Conservation (phyloP, 805 yeast species). For the Metschnikowia kunwiensis region DNA sequence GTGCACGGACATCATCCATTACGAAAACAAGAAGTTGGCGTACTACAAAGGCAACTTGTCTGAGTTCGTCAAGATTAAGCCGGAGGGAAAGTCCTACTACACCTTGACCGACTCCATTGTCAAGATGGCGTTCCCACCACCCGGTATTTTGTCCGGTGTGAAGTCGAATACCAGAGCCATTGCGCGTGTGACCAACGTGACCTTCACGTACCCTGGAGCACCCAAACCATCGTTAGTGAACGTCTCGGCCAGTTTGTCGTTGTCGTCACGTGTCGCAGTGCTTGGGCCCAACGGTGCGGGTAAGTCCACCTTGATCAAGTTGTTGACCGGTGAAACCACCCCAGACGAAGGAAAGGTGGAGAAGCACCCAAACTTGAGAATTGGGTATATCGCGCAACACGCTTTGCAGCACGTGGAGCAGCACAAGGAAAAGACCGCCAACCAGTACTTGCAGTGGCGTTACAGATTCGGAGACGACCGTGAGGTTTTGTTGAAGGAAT, state of each 20-base stretch:
- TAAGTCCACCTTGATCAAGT: constrained; percentile 90
- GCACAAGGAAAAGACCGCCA: constrained; percentile 97
- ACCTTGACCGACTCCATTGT: constrained; percentile 90
- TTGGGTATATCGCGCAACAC: constrained; percentile 98
- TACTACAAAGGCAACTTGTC: constrained; percentile 96
- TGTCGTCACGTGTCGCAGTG: constrained; percentile 96
- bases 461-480: constrained; percentile 97
- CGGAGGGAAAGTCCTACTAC: constrained; percentile 95
- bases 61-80: constrained; percentile 85
- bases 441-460: constrained; percentile 98
- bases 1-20: constrained; percentile 95
- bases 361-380: constrained; percentile 96
- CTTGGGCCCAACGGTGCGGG: constrained; percentile 99
- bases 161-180: constrained; percentile 93
- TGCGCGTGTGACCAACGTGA: constrained; percentile 79
- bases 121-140: constrained; percentile 98
- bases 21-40: constrained; percentile 90
- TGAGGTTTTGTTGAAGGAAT: constrained; percentile 90
- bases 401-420: constrained; percentile 96
- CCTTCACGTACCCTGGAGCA: constrained; percentile 88
- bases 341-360: constrained; percentile 89
- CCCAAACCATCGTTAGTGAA: constrained; percentile 72
- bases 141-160: constrained; percentile 96
- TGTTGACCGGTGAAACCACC: constrained; percentile 86
- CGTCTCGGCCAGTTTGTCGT: constrained; percentile 86